phyloP scores from a whole-genome alignment of 139 green algal genomes.

The Deuterostichococcus epilithicus region DNA sequence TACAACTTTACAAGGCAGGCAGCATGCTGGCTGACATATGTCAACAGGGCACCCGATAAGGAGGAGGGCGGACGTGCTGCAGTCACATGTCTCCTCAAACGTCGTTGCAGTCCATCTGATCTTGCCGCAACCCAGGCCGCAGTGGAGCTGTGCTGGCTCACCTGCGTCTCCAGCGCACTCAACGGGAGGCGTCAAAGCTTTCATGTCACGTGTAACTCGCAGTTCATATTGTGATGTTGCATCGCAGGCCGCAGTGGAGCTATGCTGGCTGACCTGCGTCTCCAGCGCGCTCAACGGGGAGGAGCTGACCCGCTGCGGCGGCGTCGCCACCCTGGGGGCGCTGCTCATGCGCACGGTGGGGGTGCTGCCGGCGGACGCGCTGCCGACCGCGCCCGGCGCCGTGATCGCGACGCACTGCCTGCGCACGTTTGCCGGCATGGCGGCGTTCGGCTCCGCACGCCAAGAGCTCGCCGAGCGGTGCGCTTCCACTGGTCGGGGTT shows the following conservation, averaged over 20 bases:
- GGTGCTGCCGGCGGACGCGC: constrained; percentile 53
- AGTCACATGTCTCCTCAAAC: no score
- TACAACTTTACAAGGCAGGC: not conserved
- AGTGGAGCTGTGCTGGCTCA: constrained; percentile 88
- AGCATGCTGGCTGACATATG: not conserved
- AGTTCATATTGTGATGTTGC: no score
- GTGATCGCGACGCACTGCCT: constrained; percentile 54
- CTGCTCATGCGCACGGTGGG: constrained; percentile 71
- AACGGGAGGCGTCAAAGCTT: no score
- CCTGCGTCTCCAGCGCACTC: constrained; percentile 62
- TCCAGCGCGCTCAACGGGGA: constrained; percentile 76
- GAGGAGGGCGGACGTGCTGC: no score
- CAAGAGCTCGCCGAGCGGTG: constrained; percentile 34
- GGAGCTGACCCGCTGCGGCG: constrained; percentile 78
- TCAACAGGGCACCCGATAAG: no score
- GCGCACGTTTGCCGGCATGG: constrained; percentile 66
- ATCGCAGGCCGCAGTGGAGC: constrained; percentile 71
- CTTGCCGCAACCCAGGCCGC: constrained; percentile 36
- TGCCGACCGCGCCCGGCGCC: constrained; percentile 31
- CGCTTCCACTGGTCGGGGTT: not conserved
- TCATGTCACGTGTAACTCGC: no score
- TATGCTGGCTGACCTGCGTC: constrained; percentile 87
- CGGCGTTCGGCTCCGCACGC: constrained; percentile 45
- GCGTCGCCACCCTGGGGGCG: constrained; percentile 55
- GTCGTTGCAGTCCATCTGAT: constrained; percentile 24